phyloP scores from a whole-genome alignment of 768 basidiomycete genomes.

The Tubosaeta sp. region DNA sequence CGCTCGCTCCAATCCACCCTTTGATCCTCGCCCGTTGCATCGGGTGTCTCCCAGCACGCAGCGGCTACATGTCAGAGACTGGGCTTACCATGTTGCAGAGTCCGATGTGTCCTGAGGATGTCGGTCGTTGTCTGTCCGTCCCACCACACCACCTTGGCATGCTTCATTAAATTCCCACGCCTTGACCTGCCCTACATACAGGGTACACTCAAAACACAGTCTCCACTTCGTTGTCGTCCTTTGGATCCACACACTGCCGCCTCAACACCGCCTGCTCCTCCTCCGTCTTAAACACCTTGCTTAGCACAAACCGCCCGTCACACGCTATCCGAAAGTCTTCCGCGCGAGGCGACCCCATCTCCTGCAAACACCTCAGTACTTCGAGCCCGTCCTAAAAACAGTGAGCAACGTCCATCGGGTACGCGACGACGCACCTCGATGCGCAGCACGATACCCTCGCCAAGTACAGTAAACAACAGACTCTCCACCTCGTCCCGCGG shows the following conservation, averaged over 20 bases:
- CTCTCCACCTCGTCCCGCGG: slow-evolving; percentile 59
- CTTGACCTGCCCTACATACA: slow-evolving; percentile 24
- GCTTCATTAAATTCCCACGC: slow-evolving; percentile 20
- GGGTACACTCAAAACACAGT: slow-evolving; percentile 22
- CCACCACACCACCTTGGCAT: slow-evolving; percentile 16
- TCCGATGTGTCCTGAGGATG: slow-evolving; percentile 21
- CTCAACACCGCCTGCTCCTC: slow-evolving; percentile 47
- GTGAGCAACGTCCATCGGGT: not conserved
- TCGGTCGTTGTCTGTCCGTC: not conserved
- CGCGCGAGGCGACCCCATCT: slow-evolving; percentile 46
- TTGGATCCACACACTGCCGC: slow-evolving; percentile 17
- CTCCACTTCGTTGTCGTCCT: slow-evolving; percentile 22
- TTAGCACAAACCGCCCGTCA: slow-evolving; percentile 49
- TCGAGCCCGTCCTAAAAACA: slow-evolving; percentile 47
- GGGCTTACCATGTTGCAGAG: slow-evolving; percentile 29
- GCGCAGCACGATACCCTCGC: slow-evolving; percentile 39
- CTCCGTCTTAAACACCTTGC: slow-evolving; percentile 61
- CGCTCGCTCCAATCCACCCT: not conserved
- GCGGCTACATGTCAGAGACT: not conserved
- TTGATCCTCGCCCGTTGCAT: not conserved
- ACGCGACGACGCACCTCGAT: slow-evolving; percentile 40
- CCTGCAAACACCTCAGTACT: slow-evolving; percentile 45
- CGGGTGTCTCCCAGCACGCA: not conserved
- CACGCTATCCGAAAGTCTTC: slow-evolving; percentile 62
- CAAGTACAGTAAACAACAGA: slow-evolving; percentile 47